phyloP scores from a whole-genome alignment of 495 filamentous ascomycete species.

The Talaromyces trachyspermus region DNA sequence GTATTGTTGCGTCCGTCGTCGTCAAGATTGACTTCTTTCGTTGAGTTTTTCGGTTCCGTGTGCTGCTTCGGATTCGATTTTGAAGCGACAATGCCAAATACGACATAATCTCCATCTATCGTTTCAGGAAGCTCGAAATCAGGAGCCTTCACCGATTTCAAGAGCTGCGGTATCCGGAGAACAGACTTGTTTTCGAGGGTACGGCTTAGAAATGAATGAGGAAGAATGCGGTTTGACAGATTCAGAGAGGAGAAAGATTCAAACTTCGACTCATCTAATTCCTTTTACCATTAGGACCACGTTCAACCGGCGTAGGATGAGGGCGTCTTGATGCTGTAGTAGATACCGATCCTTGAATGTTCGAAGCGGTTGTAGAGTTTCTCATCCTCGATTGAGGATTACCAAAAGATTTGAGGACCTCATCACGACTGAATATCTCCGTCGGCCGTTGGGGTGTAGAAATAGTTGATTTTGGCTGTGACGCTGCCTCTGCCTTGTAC shows the following conservation, averaged over 20 bases:
- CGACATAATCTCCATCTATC: slow-evolving; percentile 75
- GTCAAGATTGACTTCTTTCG: slow-evolving; percentile 38
- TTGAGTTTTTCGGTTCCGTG: slow-evolving; percentile 42
- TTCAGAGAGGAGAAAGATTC: slow-evolving; percentile 83
- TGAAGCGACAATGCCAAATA: slow-evolving; percentile 77
- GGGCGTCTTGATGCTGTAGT: not conserved
- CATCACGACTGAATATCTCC: slow-evolving; percentile 52
- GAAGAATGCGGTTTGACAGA: slow-evolving; percentile 78
- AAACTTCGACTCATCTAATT: slow-evolving; percentile 47
- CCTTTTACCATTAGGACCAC: slow-evolving; percentile 8
- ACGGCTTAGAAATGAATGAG: slow-evolving; percentile 68
- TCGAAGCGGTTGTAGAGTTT: slow-evolving; percentile 48
- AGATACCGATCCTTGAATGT: slow-evolving; percentile 23
- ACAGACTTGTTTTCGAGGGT: slow-evolving; percentile 68
- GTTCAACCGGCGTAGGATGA: slow-evolving; percentile 6
- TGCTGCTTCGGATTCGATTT: slow-evolving; percentile 76
- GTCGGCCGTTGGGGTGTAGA: slow-evolving; percentile 38
- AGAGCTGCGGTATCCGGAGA: slow-evolving; percentile 71
- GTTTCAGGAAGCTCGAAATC: slow-evolving; percentile 84
- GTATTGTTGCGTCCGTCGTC: slow-evolving; percentile 49
- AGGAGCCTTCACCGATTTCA: slow-evolving; percentile 73
- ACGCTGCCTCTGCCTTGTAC: slow-evolving; percentile 53
- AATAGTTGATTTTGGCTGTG: slow-evolving; percentile 26
- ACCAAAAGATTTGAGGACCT: slow-evolving; percentile 48
- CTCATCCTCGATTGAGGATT: slow-evolving; percentile 25